Conservation (phyloP, 805 yeast genomes). For the Kodamaea fukazawae region DNA sequence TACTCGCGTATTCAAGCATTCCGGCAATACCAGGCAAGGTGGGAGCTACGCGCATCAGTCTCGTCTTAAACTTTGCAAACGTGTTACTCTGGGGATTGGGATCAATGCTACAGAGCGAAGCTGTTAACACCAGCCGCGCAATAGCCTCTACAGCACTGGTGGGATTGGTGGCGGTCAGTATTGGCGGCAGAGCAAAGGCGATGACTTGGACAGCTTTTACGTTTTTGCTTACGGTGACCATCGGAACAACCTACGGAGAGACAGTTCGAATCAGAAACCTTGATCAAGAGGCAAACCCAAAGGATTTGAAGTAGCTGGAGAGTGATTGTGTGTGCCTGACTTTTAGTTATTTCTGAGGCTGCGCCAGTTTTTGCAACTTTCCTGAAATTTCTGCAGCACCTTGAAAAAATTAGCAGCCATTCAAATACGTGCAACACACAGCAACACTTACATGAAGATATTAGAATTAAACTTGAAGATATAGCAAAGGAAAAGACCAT, state of each 20-base stretch:
- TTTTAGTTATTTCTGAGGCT: too few species aligned
- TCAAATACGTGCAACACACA: too few species aligned
- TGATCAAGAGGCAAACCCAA: background rate
- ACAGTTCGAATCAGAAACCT: background rate
- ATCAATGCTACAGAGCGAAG: constrained; percentile 62
- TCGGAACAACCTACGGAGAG: constrained; percentile 21
- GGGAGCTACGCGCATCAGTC: constrained; percentile 22
- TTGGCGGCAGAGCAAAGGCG: constrained; percentile 46
- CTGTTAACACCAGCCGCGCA: constrained; percentile 42
- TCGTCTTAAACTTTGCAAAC: constrained; percentile 29
- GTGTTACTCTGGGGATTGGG: constrained; percentile 62
- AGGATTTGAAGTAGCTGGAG: background rate
- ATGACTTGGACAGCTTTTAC: constrained; percentile 63
- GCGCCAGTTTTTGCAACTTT: too few species aligned
- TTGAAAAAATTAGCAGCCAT: too few species aligned
- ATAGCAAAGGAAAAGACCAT: too few species aligned
- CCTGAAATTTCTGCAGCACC: too few species aligned
- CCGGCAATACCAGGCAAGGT: constrained; percentile 50
- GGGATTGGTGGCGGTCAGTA: constrained; percentile 44
- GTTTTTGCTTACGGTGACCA: constrained; percentile 40
- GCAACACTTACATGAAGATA: too few species aligned
- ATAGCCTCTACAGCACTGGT: constrained; percentile 51
- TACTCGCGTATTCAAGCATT: constrained; percentile 41
- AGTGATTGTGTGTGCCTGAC: too few species aligned
- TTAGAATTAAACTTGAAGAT: too few species aligned